Evolutionary conservation across 345 rosid genomes (phyloP).

Genomic region (Aquilaria malaccensis): DNA sequence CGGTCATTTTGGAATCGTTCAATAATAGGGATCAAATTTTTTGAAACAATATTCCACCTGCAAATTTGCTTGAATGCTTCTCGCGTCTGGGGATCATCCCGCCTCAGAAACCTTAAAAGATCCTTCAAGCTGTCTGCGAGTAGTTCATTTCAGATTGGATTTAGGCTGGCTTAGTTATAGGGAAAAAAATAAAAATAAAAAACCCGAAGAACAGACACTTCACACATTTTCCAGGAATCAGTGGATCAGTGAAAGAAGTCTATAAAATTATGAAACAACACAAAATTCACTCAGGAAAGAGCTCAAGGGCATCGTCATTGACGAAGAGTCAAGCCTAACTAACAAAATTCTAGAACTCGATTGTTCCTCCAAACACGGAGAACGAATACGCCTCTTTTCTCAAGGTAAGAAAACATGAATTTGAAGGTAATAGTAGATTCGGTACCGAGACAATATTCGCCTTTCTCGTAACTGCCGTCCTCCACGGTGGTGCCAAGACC

Average conservation of each 20-base stretch:
- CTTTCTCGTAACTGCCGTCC: conserved; percentile 51
- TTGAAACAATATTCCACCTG: conserved; percentile 71
- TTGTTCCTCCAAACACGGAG: no score
- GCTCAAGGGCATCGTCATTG: neutral
- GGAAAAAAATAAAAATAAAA: neutral
- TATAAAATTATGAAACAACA: neutral
- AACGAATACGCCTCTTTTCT: no score
- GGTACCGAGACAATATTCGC: conserved; percentile 56
- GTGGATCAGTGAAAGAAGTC: neutral
- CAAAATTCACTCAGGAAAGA: neutral
- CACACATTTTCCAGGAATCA: neutral
- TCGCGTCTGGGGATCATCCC: conserved; percentile 78
- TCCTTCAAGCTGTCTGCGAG: conserved; percentile 66
- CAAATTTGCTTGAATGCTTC: conserved; percentile 87
- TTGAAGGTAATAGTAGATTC: no score
- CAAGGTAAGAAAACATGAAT: no score
- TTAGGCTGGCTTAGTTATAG: neutral
- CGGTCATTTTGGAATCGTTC: conserved; percentile 61
- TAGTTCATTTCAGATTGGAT: neutral
- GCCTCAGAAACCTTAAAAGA: conserved; percentile 70
- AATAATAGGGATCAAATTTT: conserved; percentile 81
- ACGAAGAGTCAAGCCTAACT: no score
- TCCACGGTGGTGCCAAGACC: conserved; percentile 55
- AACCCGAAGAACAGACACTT: neutral
- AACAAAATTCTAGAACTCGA: no score